Evolutionary conservation across 352 stramenopile genomes (phyloP), one percentile per base, ranked within the genome.

Genomic region (Phytopythium chamaehyphon): DNA sequence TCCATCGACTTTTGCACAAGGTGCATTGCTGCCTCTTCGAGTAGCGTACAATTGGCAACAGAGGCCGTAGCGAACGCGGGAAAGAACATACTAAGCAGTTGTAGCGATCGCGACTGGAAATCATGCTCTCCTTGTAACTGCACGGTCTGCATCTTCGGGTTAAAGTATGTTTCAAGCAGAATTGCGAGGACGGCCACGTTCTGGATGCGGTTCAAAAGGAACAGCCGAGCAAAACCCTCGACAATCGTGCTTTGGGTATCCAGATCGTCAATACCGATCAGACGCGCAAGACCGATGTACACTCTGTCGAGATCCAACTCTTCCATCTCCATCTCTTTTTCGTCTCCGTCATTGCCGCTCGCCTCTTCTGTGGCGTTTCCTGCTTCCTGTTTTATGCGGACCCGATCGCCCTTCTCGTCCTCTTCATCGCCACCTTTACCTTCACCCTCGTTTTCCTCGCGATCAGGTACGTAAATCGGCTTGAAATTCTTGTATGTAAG

Each of bases 11-110:
- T 83, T 45, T 86, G 77, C 9, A 85, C 64, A 49, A 88, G 57
- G 48, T 83, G 65, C 40, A 81, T 85, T 15, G 62, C 67, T 2
- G 77, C 77, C 59, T 88, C 77, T 58, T 88, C 77, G 26, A 88
- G 57, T 15, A 86, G 43, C 52, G 74, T 71, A 47, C 74, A 86
- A 57, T 88, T 88, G 7, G 55, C 37, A 1, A 61, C 55, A 24
- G 70, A 84, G 2, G 77, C 64, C n/a, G 70, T 61, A 19, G 75
- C 71, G 21, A 88, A 87, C 1, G 81, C 74, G 2, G 77, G 74
- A 51, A 88, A 91, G 61, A 91, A 91, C 3, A 91, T 69, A 23
- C 76, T 87, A 19, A 91, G 57, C 14, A 91, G 49, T 62, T 91
- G 81, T 3, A 91, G 59, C 26, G 77, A 72, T 10, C 76, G 66